Evolutionary conservation across 768 basidiomycete species (phyloP).

Genomic region (Russula griseocarnosa): DNA sequence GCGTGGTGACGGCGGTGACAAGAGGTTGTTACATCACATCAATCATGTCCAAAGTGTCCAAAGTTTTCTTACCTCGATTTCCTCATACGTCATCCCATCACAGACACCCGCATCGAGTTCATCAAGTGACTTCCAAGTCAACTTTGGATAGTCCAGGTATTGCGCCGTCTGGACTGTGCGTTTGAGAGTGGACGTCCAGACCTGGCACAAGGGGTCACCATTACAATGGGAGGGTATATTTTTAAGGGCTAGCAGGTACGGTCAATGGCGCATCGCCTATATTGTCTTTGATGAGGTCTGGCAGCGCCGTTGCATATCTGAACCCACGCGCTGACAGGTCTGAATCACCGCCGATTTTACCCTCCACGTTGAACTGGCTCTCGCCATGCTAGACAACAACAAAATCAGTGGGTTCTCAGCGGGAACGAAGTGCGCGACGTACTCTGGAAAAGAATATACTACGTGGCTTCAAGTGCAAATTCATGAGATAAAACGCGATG

Average conservation of each 20-base stretch:
- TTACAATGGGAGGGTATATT: background rate
- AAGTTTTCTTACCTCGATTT: conserved; percentile 72
- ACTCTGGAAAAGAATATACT: conserved; percentile 96
- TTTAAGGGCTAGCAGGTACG: conserved; percentile 40
- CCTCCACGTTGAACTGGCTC: conserved; percentile 93
- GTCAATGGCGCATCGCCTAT: conserved; percentile 86
- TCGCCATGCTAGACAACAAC: conserved; percentile 79
- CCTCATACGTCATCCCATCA: conserved; percentile 99
- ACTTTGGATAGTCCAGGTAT: conserved; percentile 75
- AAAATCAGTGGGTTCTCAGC: conserved; percentile 11
- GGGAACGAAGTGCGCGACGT: conserved; percentile 31
- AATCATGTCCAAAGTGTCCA: background rate
- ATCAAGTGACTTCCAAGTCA: conserved; percentile 98
- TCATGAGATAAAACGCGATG: conserved; percentile 98
- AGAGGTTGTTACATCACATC: background rate
- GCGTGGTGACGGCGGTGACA: background rate
- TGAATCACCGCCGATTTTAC: conserved; percentile 98
- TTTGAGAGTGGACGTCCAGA: conserved; percentile 98
- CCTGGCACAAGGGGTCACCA: conserved; percentile 43
- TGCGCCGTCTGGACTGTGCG: conserved; percentile 90
- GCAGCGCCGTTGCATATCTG: conserved; percentile 82
- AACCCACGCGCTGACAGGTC: conserved; percentile 77
- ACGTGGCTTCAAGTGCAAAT: conserved; percentile 92
- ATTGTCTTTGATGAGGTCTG: conserved; percentile 82
- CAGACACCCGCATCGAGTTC: conserved; percentile 99